phyloP scores from a whole-genome alignment of 176 grass and related monocot genomes.

The Cenchrus fungigraminus region DNA sequence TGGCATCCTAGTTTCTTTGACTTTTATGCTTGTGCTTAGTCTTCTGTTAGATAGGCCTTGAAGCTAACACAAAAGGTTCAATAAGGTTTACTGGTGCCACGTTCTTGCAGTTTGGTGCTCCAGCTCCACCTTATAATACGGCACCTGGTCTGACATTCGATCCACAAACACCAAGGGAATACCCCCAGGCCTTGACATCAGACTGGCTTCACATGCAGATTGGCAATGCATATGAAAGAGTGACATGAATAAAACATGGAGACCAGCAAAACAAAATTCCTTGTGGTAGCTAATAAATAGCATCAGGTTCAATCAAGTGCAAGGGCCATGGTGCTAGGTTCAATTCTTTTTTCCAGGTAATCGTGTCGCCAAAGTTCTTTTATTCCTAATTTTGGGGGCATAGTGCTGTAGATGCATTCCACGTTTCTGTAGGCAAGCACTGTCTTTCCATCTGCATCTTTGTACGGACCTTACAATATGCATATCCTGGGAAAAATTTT shows the following conservation, averaged over 20 bases:
- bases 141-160: conserved; percentile 52
- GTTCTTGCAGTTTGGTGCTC: conserved; percentile 54
- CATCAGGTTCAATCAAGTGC: conserved; percentile 38
- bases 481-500: conserved; percentile 7
- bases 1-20: background rate
- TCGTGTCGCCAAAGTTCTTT: conserved; percentile 49
- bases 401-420: conserved; percentile 40
- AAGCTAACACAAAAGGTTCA: conserved; percentile 4
- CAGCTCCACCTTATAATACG: conserved; percentile 47
- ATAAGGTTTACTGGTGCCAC: background rate
- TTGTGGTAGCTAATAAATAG: conserved; percentile 36
- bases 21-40: background rate
- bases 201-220: conserved; percentile 89
- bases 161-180: conserved; percentile 66
- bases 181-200: conserved; percentile 40
- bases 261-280: background rate
- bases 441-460: conserved; percentile 7
- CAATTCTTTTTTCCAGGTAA: conserved; percentile 26
- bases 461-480: background rate
- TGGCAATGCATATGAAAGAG: conserved; percentile 69
- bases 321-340: conserved; percentile 20
- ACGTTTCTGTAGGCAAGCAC: conserved; percentile 26
- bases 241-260: conserved; percentile 53
- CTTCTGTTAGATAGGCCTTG: conserved; percentile 18
- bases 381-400: conserved; percentile 53